Evolutionary conservation across 1,139 yeast species (phyloP), one percentile per base, ranked within the genome.

Genomic region (Scheffersomyces lignicola): DNA sequence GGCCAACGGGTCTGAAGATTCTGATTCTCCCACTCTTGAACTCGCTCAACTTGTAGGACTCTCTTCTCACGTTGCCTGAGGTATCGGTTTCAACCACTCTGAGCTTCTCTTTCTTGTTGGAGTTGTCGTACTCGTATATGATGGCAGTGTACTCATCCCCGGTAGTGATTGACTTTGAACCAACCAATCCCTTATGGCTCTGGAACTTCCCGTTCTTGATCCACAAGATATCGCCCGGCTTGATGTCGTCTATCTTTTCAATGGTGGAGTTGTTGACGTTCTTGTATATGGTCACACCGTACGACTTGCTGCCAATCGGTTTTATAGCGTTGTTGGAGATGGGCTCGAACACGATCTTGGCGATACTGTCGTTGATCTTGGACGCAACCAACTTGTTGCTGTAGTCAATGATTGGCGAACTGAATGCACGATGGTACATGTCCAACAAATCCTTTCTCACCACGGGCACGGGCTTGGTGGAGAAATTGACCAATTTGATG

Each of bases 221-320:
- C 41, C 88, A 83, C 32, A 88, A 62, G 12, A 92, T 69, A 55
- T 92, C 97, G 39, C 98, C 98, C 0, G 94, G 81, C 34, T 76
- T 73, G 38, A 88, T 76, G 31, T 80, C 86, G 37, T 80, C 92
- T 21, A 65, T 49, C 45, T 76, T 77, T 14, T 73, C 67, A 10
- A 80, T 76, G 26, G 80, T 80, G 33, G 76, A 69, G 39, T 61
- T 62, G 45, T 60, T 62, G 36, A 47, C 41, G 40, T 57, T 63
- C 48, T 71, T 66, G 58, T 84, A 87, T 32, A 90, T 69, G 2
- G 81, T 68, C 0, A 78, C 83, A 27, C 97, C 97, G 57, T 64
- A 86, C 1, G 88, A 74, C 47, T 83, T 77, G 32, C 64, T 59
- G 0, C 87, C 95, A 35, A 87, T 73, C 21, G 73, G 76, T 16